Evolutionary conservation across 176 grass and related monocot genomes (phyloP), one percentile per base, ranked within the genome.

Genomic region (Miscanthus lutarioriparius): DNA sequence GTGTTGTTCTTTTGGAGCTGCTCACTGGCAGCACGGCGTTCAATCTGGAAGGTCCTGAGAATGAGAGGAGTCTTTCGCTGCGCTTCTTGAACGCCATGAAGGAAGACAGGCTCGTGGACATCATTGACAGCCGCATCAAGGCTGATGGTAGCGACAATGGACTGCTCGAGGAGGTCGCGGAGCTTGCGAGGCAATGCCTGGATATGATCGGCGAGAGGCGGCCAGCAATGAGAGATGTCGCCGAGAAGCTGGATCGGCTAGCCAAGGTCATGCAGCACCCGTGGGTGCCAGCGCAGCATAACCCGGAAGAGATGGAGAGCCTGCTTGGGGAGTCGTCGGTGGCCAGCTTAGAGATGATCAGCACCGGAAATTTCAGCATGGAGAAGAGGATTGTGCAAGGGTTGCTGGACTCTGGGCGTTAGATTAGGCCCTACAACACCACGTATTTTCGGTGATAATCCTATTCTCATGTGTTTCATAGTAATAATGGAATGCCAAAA

Each of bases 151-250:
- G 39, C 2, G 56, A 82, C 27, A 23, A 0, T 33, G 71, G 58
- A 1, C 39, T 72, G 30, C 32, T 90, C 2, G 75, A 68, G 14
- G 58, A 59, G 33, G 71, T 82, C 1, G 78, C 88, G 0, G 77
- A 86, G 41, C 41, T 90, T 3, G 77, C 62, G 15, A 53, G 25
- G 25, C 62, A 77, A 2, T 90, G 88, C 70, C 59, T 86, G 9
- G 67, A 71, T 19, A 56, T 90, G 68, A 23, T 36, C 4, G 77
- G 87, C 0, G 83, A 82, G 10, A 75, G 33, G 37, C 39, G 87
- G 14, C 87, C 87, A 0, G 13, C 87, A 20, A 89, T 89, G 87
- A 82, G 40, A 15, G 87, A 86, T 69, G 77, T 89, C 3, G 83
- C 66, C 12, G 83, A 82, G 58, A 71, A 82, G 35, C 83, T 86